These are phyloP conservation scores for Aspergillus taichungensis DNA, from an alignment of 495 filamentous ascomycete genomes.

Conservation along the genomic window DNA sequence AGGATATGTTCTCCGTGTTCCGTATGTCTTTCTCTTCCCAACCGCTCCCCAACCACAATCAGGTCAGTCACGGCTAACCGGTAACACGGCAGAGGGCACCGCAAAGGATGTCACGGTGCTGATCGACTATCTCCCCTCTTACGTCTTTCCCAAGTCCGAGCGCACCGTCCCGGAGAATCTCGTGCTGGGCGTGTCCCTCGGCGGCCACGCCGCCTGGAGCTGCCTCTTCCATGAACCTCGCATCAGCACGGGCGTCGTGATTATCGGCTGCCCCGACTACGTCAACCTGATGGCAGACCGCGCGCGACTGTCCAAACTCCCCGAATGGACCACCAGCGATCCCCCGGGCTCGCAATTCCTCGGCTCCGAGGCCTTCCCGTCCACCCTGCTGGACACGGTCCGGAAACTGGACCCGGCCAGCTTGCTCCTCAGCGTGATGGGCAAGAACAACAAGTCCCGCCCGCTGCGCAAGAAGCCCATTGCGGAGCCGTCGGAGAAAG, in stretches of 20 bases:
- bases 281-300: slow-evolving; percentile 69
- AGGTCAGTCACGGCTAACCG: not conserved
- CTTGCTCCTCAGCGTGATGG: slow-evolving; percentile 49
- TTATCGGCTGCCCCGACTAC: slow-evolving; percentile 89
- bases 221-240: slow-evolving; percentile 68
- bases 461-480: slow-evolving; percentile 28
- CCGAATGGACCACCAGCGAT: slow-evolving; percentile 45
- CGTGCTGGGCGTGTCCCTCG: slow-evolving; percentile 73
- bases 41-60: not conserved
- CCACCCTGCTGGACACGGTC: slow-evolving; percentile 52
- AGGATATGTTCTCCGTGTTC: slow-evolving; percentile 73
- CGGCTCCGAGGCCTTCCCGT: slow-evolving; percentile 68
- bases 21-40: slow-evolving; percentile 26
- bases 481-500: slow-evolving; percentile 36
- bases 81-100: slow-evolving; percentile 50
- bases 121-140: slow-evolving; percentile 67
- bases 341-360: slow-evolving; percentile 57
- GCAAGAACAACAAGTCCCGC: slow-evolving; percentile 17
- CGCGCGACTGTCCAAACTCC: slow-evolving; percentile 60
- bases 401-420: slow-evolving; percentile 60
- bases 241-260: slow-evolving; percentile 61
- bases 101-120: slow-evolving; percentile 62
- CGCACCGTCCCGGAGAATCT: slow-evolving; percentile 58
- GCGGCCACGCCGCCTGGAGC: slow-evolving; percentile 85
- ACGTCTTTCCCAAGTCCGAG: slow-evolving; percentile 51